Percentiles rank a stretch among this genome's conserved stretches.
phyloP scores from a whole-genome alignment of 495 filamentous ascomycete genomes.

The Aspergillus carlsbadensis region DNA sequence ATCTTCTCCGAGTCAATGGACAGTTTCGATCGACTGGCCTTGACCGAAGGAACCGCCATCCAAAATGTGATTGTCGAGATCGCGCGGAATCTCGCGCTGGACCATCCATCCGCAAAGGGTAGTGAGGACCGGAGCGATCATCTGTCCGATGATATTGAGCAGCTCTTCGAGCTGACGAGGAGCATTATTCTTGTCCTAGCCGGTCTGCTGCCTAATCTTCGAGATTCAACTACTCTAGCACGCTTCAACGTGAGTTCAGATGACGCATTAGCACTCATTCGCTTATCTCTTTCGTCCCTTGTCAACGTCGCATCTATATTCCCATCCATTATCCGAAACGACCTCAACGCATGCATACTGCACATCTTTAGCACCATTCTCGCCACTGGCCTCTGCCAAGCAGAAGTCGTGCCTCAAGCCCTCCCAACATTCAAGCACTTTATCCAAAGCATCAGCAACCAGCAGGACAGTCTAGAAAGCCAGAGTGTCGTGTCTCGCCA shows the following conservation, averaged over 20 bases:
- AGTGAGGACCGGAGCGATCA: slow-evolving; percentile 66
- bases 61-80: slow-evolving; percentile 92
- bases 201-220: slow-evolving; percentile 81
- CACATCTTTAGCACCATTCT: slow-evolving; percentile 96
- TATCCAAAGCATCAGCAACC: slow-evolving; percentile 65
- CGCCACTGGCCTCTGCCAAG: slow-evolving; percentile 80
- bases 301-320: slow-evolving; percentile 95
- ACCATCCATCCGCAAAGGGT: slow-evolving; percentile 83
- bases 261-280: slow-evolving; percentile 79
- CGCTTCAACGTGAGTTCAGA: slow-evolving; percentile 63
- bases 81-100: slow-evolving; percentile 80
- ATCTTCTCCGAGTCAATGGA: slow-evolving; percentile 99
- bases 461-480: slow-evolving; percentile 29
- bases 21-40: slow-evolving; percentile 82
- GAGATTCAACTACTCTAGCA: slow-evolving; percentile 67
- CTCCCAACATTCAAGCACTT: slow-evolving; percentile 92
- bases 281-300: slow-evolving; percentile 76
- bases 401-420: slow-evolving; percentile 83
- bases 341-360: slow-evolving; percentile 93
- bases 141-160: slow-evolving; percentile 93
- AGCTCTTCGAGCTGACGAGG: slow-evolving; percentile 93
- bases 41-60: slow-evolving; percentile 87
- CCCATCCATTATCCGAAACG: slow-evolving; percentile 91
- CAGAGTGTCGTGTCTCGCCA: slow-evolving; percentile 47
- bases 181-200: slow-evolving; percentile 93